A percentile compares a stretch with the other conserved stretches of the same genome.
phyloP scores from a whole-genome alignment of 495 filamentous ascomycete genomes.

The Penicillium manginii region DNA sequence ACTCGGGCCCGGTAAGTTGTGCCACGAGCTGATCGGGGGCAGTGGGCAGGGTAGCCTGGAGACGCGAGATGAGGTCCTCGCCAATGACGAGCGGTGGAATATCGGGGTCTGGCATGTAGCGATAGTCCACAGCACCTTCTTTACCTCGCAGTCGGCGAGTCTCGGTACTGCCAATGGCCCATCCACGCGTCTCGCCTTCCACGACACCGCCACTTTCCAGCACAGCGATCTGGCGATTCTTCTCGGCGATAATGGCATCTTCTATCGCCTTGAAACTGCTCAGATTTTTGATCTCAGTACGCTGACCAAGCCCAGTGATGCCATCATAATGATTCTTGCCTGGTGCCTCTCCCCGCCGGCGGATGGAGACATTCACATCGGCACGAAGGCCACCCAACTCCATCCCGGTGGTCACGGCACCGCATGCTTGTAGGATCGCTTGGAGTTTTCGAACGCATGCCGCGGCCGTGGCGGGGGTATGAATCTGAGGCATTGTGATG shows the following conservation, averaged over 20 bases:
- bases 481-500: slow-evolving; percentile 87
- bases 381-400: slow-evolving; percentile 88
- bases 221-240: slow-evolving; percentile 81
- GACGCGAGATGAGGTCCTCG: slow-evolving; percentile 64
- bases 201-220: slow-evolving; percentile 79
- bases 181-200: slow-evolving; percentile 89
- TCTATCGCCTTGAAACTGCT: slow-evolving; percentile 93
- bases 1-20: slow-evolving; percentile 55
- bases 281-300: slow-evolving; percentile 98
- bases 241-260: slow-evolving; percentile 89
- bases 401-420: slow-evolving; percentile 88
- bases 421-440: slow-evolving; percentile 73
- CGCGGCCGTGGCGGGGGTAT: slow-evolving; percentile 80
- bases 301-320: slow-evolving; percentile 69
- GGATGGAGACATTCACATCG: slow-evolving; percentile 94
- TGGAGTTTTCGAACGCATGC: slow-evolving; percentile 90
- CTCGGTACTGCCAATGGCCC: slow-evolving; percentile 79
- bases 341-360: slow-evolving; percentile 50
- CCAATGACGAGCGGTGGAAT: slow-evolving; percentile 78
- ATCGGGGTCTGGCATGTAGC: slow-evolving; percentile 98
- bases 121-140: slow-evolving; percentile 95
- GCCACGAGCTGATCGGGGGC: slow-evolving; percentile 71
- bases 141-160: slow-evolving; percentile 81
- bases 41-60: slow-evolving; percentile 62
- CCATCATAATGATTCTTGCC: slow-evolving; percentile 56